Base-by-base conservation (phyloP, 1,139 yeast species). In the Hyphopichia fennica region DNA sequence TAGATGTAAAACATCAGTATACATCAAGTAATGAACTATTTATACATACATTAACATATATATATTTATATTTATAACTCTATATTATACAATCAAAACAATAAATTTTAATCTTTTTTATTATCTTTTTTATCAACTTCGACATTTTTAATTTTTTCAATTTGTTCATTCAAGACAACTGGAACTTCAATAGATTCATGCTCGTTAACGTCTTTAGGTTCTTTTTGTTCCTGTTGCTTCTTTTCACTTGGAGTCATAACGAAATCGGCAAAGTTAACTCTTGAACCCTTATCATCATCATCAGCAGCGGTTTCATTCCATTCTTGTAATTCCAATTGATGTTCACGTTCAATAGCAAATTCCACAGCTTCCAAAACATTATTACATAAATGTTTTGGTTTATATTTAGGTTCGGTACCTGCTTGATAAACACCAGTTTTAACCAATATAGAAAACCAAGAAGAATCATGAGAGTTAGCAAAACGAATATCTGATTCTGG, bases 401-500 rank as follows among this genome's bases (percentile, higher is more conserved):
- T 75, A 63, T 86, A 86, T 57, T 84, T 84, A 23, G 95, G 95
- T 22, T 65, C 78, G 9, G 93, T 83, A 19, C 93, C 91, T 33
- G 77, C 89, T 65, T 85, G 84, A 63, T 86, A 87, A 43, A 87
- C 95, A 57, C 96, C 96, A 29, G 96, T 87, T 63, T 87, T 84
- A 34, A 87, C 96, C 58, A 87, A 73, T 46, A 87, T 87, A 17
- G 95, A 86, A 62, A 76, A 82, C 96, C 96, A 87, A 34, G 88
- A 81, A 46, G 77, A 79, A 59, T 87, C 95, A 62, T 86, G 93
- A 18, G 90, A 81, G 66, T 87, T 87, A 41, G 95, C 95, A 65
- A 87, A 87, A 58, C 95, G 74, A 50, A 87, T 87, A 63, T 87
- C 96, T 4, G 91, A 84, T 63, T 87, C 95, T 14, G 96, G 96